Base-by-base conservation (phyloP, 768 basidiomycete genomes). In the Kwoniella europaea region DNA sequence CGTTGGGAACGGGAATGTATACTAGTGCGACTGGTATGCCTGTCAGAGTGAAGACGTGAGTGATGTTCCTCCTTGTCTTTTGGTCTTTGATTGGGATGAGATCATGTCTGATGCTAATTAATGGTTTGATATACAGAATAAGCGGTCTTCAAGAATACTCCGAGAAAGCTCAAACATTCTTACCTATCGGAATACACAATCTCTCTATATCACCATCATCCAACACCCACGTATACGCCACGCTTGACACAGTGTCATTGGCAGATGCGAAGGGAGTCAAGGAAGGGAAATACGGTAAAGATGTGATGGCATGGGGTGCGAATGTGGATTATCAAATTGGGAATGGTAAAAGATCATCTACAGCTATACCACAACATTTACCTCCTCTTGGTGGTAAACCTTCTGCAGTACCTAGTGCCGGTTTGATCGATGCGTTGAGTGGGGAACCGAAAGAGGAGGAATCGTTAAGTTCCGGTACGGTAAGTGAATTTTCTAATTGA, bases 101-200 rank as follows among this genome's bases (percentile, higher is more conserved):
- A 35, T 35, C 35, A 35, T 35, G 35, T 35, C 35, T 35, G 35
- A 35, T 35, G 35, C 35, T 35, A 35, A 35, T 35, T 35, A 35
- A 60, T 52, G 29, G 43, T 62, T 50, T 22, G 16, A 27, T 1
- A 22, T 3, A 53, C 71, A 81, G 80, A 55, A 86, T 96, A 68
- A 93, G 92, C 77, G 92, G 92, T 12, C 85, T 96, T 27, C 84
- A 87, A n/a, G 93, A 95, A 87, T 96, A 89, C 76, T 89, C 89
- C 82, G 92, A 94, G 69, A 81, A 84, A 24, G 86, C 85, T 13
- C 84, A 87, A 67, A 84, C 85, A n/a, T 85, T 92, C 69, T 86
- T 89, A 64, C 88, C 92, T 3, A 88, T 95, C 60, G 82, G 82
- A 55, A 90, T 91, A 3, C 85, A 88, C 53, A 85, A 86, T 20